Base-by-base conservation (phyloP, 129 eudicot species). In the Saposhnikovia divaricata region DNA sequence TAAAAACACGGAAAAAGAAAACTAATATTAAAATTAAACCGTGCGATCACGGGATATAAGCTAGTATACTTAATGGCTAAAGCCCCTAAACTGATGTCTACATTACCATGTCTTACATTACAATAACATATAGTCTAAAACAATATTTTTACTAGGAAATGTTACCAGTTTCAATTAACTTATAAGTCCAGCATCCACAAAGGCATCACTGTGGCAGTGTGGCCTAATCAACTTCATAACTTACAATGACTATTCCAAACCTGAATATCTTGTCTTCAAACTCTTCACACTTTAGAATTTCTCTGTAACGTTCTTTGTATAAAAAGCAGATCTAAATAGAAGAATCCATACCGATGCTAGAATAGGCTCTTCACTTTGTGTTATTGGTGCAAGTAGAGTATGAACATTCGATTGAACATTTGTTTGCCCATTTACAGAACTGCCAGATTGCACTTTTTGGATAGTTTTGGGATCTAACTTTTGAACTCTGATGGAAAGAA, bases 401-500 rank as follows among this genome's bases (percentile, higher is more conserved):
- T 90, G 96, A 73, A 93, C 91, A 91, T 93, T 97, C 43, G 92
- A 81, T 71, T 93, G 98, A 77, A 88, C 84, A 84, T 91, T 90
- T 78, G 91, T 78, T 87, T 89, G 97, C 74, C 88, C 95, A 45
- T 82, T 85, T 68, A 82, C 81, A 44, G 90, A 83, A 82, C 86
- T 79, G 79, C 85, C 88, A 82, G 92, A 77, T 75, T 82, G 89
- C 59, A 77, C 79, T 77, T 80, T 77, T 55, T 78, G 84, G 77
- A 85, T 65, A 72, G 75, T 80, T 80, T 91, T 90, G 51, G 81
- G 61, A 73, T 91, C 90, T 83, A 90, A 46, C 79, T 78, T 87
- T 66, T 89, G 84, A 76, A 91, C 91, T 85, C 98, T 90, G 46
- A 83, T 83, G 50, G 85, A 84, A 79, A 93, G 92, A 66, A 93